A percentile compares a stretch with the other conserved stretches of the same genome.
phyloP scores from a whole-genome alignment of 208 protist species.

The Porcisia deanei region DNA sequence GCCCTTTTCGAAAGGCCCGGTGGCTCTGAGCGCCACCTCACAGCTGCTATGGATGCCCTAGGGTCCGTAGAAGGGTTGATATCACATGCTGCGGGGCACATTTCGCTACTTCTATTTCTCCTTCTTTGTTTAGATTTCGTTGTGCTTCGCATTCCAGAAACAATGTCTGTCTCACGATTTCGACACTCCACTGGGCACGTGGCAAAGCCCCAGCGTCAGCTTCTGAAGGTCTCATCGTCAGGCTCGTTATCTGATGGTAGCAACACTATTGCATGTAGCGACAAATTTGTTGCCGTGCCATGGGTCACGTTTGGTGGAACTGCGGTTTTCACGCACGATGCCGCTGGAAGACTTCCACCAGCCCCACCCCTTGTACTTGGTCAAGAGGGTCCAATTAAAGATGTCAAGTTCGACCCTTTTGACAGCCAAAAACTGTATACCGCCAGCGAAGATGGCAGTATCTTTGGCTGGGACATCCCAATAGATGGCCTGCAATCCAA shows the following conservation, averaged over 20 bases:
- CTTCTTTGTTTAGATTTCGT: not conserved
- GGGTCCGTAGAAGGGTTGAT: not conserved
- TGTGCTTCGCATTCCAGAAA: not conserved
- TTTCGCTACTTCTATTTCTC: not conserved
- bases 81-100: too few species aligned
- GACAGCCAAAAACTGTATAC: slow-evolving; percentile 68
- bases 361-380: slow-evolving; percentile 58
- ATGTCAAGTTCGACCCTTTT: slow-evolving; percentile 81
- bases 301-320: slow-evolving; percentile 52
- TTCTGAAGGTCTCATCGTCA: slow-evolving; percentile 36
- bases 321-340: slow-evolving; percentile 49
- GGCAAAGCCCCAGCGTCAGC: slow-evolving; percentile 40
- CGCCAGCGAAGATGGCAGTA: slow-evolving; percentile 71
- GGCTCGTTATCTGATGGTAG: slow-evolving; percentile 65
- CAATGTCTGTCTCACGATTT: slow-evolving; percentile 68
- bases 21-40: not conserved
- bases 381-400: slow-evolving; percentile 69
- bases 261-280: slow-evolving; percentile 71
- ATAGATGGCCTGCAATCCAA: slow-evolving; percentile 52
- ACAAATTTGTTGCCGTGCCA: slow-evolving; percentile 65
- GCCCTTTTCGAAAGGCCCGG: not conserved
- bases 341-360: slow-evolving; percentile 36
- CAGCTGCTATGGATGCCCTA: not conserved
- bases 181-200: slow-evolving; percentile 54
- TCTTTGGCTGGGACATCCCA: slow-evolving; percentile 74